Evolutionary conservation across 2,329 filamentous ascomycete genomes (phyloP).

Genomic region (Fusarium scirpi): DNA sequence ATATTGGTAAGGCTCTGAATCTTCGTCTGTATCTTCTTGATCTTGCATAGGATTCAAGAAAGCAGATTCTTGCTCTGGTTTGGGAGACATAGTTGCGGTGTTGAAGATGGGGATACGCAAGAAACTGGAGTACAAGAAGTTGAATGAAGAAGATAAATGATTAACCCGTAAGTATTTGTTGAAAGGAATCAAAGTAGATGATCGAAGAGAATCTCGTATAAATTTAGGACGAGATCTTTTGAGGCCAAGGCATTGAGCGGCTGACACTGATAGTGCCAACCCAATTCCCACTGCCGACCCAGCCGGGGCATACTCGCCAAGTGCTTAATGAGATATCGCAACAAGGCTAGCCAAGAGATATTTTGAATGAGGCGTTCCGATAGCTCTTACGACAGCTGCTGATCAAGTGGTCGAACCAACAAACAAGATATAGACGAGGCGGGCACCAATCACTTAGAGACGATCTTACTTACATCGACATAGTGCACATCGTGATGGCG

Average conservation of each 20-base stretch:
- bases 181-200: neutral
- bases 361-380: conserved; percentile 19
- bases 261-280: conserved; percentile 23
- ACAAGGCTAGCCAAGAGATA: neutral
- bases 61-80: conserved; percentile 39
- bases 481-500: conserved; percentile 23
- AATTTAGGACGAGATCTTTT: conserved; percentile 18
- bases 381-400: conserved; percentile 13
- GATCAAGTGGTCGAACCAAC: neutral
- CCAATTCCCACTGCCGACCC: conserved; percentile 8
- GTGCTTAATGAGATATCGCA: conserved; percentile 18
- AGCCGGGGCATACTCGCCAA: conserved; percentile 15
- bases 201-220: neutral
- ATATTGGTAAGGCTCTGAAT: conserved; percentile 36
- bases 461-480: conserved; percentile 19
- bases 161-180: neutral
- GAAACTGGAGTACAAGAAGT: neutral
- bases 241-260: conserved; percentile 15
- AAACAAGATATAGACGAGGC: conserved; percentile 22
- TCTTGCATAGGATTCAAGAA: conserved; percentile 30
- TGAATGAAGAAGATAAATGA: neutral
- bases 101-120: neutral
- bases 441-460: conserved; percentile 42
- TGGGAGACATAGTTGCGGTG: conserved; percentile 32
- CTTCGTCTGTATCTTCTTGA: conserved; percentile 36